Evolutionary conservation across 1,284 basidiomycete species (phyloP), one percentile per base, ranked within the genome.

Genomic region (Apiotrichum siamense): DNA sequence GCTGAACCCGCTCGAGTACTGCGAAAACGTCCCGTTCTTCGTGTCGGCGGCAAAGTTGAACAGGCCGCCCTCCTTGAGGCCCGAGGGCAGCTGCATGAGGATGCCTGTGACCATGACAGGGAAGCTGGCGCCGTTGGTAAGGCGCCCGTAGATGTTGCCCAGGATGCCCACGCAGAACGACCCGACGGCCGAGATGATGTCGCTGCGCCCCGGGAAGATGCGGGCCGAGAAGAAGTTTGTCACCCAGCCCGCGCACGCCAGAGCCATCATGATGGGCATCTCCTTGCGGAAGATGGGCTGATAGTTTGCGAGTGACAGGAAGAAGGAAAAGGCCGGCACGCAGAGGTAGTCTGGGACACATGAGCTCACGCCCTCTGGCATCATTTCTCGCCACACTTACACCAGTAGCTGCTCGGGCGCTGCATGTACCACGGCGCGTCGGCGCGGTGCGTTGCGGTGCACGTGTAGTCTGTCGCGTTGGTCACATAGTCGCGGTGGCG

Each of bases 81-180:
- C 90, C 12, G 86, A 87, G 0, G 88, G 90, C 1, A 93, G 80
- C 75, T 93, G 89, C 74, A 91, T 87, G 17, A 92, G 77, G 50
- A 92, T 87, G 42, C 87, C 87, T 0, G 84, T 86, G 27, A 67
- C 65, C 38, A 67, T 75, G 51, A 75, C 73, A 7, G 70, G 70
- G 66, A 75, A 75, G 40, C 61, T 64, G 2, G 67, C 66, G 25
- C 70, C 70, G 41, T 54, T 49, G 29, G 47, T 37, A 31, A 56
- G 21, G 71, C 87, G 82, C 11, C 86, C 87, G 58, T 88, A 93
- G 13, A 91, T 42, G 69, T 92, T 92, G 27, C 89, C 81, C 37
- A 90, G 76, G 47, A 91, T 76, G 9, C 90, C 89, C 36, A 93
- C 88, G 1, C 83, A 82, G 60, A 94, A 87, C 1, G 87, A 77